Base-by-base conservation (phyloP, 1,139 yeast species). In the Wickerhamomyces sp. region DNA sequence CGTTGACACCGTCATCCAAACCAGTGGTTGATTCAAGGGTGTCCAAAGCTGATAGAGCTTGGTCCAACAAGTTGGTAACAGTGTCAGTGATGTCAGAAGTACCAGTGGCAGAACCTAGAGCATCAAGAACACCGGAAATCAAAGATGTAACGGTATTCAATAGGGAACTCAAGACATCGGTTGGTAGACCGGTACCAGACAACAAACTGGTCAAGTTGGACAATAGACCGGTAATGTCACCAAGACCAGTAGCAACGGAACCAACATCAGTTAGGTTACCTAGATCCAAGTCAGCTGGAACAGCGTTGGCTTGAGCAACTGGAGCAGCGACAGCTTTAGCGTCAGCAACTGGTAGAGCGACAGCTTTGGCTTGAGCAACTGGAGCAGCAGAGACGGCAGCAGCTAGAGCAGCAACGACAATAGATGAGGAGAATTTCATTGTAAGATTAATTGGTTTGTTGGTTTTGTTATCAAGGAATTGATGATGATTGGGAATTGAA, bases 341-440 rank as follows among this genome's bases (percentile, higher is more conserved):
- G 7, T 44, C 57, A 5, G 61, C 59, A 2, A 53, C 54, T 7
- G 58, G 57, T 40, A 53, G 48, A 7, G 51, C 31, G 9, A 41
- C 39, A 16, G 39, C 39, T 14, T 35, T 25, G 11, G 44, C 40
- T 6, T 44, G 57, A 6, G 61, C 59, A 2, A 54, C 55, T 8
- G 59, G 58, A 40, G 52, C 49, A 9, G 52, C 26, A 19, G 24
- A 22, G 12, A 36, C 27, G 12, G 18, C 24, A 14, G 41, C 33
- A 23, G 28, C 23, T 13, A 42, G 33, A 14, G 38, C 42, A 26
- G 44, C 40, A 20, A 40, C 28, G 16, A 47, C 42, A 10, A 47
- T 38, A 21, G 45, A 38, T 5, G 38, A 38, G 14, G 47, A 22
- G 40, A 46, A 44, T 26, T 43, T 45, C 50, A 47, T 44, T 35